Evolutionary conservation across 495 filamentous ascomycete genomes (phyloP).

Genomic region (Trichoderma asperelloides): DNA sequence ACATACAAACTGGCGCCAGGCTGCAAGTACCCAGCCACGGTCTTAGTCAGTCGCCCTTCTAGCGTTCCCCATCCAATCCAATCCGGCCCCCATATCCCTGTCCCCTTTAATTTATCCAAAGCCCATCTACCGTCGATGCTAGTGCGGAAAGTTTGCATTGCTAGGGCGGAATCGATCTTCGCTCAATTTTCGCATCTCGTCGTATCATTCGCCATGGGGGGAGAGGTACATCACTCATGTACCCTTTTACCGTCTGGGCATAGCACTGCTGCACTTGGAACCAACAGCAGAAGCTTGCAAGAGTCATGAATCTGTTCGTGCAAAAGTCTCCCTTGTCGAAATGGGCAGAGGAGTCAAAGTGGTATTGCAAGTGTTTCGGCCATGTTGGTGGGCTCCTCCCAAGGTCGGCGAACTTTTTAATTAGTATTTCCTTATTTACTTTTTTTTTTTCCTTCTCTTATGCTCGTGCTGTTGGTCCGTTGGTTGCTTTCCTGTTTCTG

Average conservation of each 20-base stretch:
- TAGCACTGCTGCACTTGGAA: not conserved
- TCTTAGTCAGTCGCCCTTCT: not conserved
- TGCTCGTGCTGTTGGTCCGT: too few relatives aligned
- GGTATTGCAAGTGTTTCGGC: not conserved
- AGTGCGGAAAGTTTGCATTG: not conserved
- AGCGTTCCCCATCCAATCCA: not conserved
- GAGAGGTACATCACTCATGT: not conserved
- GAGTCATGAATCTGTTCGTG: not conserved
- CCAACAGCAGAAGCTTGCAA: not conserved
- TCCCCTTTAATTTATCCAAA: constrained; percentile 7
- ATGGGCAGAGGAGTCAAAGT: not conserved
- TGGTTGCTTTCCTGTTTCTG: too few relatives aligned
- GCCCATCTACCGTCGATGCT: constrained; percentile 8
- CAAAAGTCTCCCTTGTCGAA: not conserved
- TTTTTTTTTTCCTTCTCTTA: too few relatives aligned
- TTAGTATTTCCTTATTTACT: too few relatives aligned
- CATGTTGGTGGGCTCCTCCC: not conserved
- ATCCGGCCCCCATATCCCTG: constrained; percentile 4
- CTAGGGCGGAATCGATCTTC: not conserved
- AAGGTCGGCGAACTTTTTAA: too few relatives aligned
- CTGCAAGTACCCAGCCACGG: not conserved
- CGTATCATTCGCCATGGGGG: not conserved
- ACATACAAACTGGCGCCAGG: not conserved
- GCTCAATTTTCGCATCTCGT: not conserved
- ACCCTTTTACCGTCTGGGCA: not conserved